Evolutionary conservation across 2,329 filamentous ascomycete genomes (phyloP), one percentile per base, ranked within the genome.

Genomic region (Arthrocladium fulminans): DNA sequence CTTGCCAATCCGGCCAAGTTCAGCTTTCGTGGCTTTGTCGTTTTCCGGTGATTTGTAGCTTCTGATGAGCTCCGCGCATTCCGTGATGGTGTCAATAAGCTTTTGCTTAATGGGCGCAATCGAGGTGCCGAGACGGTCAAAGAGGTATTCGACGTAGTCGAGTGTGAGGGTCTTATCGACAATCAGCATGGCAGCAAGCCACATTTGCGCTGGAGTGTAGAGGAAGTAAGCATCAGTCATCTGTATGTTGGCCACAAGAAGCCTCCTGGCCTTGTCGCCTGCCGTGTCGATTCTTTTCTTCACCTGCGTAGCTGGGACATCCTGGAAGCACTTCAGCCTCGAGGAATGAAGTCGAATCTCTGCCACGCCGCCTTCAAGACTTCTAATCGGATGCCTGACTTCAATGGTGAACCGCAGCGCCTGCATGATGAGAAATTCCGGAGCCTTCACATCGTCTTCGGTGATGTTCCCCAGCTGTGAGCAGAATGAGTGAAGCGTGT

Each of bases 221-320:
- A 95, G 84, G 68, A 97, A 96, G 69, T 97, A 97, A n/a, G 80
- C 88, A 60, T 98, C 92, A 22, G 90, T 95, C 52, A 96, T 76
- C 44, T 94, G 72, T 0, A 88, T 86, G 49, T 86, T 85, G 47
- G 81, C 84, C 61, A 87, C 87, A 47, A 94, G 77, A 40, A 87
- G 74, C 17, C 82, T 79, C 35, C 85, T 77, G 0, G 89, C 85
- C 45, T 75, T 76, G n/a, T 73, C 73, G 61, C 94, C 88, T 0
- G 87, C 87, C 9, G 73, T 73, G 23, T 70, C 69, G 44, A 81
- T 71, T 17, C 79, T 71, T 9, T 35, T 62, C 47, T 66, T 59
- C 15, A 57, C 51, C 23, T 56, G 58, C 19, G 60, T 49, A 42
- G 63, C 58, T 8, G 17, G 15, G 4, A 30, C 13, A 13, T 17